Conservation (phyloP, 495 filamentous ascomycete genomes). For the Tuber umbilicatum region DNA sequence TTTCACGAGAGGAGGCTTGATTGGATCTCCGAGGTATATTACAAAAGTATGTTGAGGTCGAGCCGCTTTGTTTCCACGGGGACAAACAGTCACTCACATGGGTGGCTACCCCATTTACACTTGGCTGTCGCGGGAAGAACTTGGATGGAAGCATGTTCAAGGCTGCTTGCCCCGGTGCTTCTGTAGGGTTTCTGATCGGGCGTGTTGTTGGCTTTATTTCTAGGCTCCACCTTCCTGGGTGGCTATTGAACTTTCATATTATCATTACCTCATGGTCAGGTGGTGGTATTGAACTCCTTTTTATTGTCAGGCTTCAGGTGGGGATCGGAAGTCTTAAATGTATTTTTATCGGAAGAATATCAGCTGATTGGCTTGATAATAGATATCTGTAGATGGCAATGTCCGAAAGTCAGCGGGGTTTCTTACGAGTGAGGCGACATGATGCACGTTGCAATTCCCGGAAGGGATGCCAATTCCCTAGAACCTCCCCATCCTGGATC, state of each 20-base stretch:
- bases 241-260: neutral
- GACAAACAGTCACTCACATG: neutral
- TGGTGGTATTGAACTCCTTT: neutral
- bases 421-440: neutral
- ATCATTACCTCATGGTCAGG: neutral
- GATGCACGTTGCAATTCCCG: neutral
- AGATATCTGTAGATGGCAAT: neutral
- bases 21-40: neutral
- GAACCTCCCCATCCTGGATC: neutral
- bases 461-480: neutral
- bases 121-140: neutral
- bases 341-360: neutral
- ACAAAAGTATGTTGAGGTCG: neutral
- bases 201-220: neutral
- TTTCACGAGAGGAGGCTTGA: neutral
- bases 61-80: neutral
- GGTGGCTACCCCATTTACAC: neutral
- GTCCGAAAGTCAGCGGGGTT: neutral
- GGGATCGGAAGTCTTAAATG: neutral
- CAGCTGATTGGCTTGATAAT: neutral
- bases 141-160: neutral
- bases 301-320: neutral
- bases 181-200: neutral
- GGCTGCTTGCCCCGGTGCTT: neutral
- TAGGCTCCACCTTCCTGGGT: neutral